Evolutionary conservation across 805 yeast species (phyloP), one percentile per base, ranked within the genome.

Genomic region (Priceomyces fermenticarens): DNA sequence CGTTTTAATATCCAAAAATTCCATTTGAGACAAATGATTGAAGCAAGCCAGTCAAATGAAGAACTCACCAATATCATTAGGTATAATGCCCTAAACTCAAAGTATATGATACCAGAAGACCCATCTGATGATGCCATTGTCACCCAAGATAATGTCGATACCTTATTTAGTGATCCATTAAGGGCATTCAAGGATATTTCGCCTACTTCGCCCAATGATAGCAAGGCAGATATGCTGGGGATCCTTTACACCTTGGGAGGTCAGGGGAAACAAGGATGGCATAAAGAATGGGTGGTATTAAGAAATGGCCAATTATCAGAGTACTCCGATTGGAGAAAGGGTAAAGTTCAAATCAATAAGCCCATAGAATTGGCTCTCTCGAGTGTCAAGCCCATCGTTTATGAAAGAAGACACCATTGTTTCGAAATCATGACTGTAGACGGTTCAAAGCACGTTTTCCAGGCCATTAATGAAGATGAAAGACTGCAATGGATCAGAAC

Each of bases 231-330:
- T 32, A 58, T 62, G 40, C 54, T 67, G 5, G 86, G 85, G 0
- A 70, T 80, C 10, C 55, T 81, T n/a, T 80, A 75, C 52, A 70
- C 78, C 2, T 63, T 76, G 29, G 81, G 82, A 0, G 84, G 83
- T 0, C 79, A 77, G 42, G 80, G 81, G 0, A 77, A 76, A 44
- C 76, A 69, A 15, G 83, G 85, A 3, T 89, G 96, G 97, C 95
- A 88, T 58, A 88, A 87, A 53, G 89, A 84, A 57, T 86, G 95
- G 90, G 85, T 88, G 0, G 86, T 81, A 0, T 66, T 88, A 37
- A 73, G 77, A 10, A 77, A 79, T n/a, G 89, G 91, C 2, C 75
- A 72, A 43, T 63, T 88, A 32, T 69, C 72, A 33, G 93, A 88
- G 54, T 88, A 77, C 55, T 73, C 83, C 34, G 89, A 88, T 60